Conservation (phyloP, 805 yeast genomes). For the Naumovozyma castellii region DNA sequence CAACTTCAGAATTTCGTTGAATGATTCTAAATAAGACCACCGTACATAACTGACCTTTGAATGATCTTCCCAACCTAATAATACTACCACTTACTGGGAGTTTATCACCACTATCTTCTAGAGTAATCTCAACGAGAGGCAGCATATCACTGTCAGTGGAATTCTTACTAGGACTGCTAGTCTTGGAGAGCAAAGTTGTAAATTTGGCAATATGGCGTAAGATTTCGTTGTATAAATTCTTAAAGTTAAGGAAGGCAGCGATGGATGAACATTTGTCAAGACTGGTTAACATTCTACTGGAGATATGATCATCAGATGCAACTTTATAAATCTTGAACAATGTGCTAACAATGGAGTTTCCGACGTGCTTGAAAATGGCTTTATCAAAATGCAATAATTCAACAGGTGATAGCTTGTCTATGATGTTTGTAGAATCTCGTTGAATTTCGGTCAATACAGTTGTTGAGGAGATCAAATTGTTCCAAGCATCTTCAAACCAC, state of each 20-base stretch:
- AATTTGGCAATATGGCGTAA: conserved; percentile 57
- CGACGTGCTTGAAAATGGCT: conserved; percentile 55
- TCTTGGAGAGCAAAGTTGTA: conserved; percentile 46
- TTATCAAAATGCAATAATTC: conserved; percentile 53
- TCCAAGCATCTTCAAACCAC: conserved; percentile 87
- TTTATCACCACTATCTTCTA: conserved; percentile 43
- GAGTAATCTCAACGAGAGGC: conserved; percentile 33
- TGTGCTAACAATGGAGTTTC: conserved; percentile 59
- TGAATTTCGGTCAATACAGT: conserved; percentile 27
- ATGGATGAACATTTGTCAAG: conserved; percentile 77
- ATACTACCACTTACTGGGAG: conserved; percentile 75
- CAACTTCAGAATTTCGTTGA: conserved; percentile 43
- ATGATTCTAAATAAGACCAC: conserved; percentile 76
- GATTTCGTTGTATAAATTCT: conserved; percentile 52
- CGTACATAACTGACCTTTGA: conserved; percentile 83
- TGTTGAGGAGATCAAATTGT: conserved; percentile 44
- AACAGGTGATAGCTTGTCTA: conserved; percentile 14
- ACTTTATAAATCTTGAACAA: conserved; percentile 71
- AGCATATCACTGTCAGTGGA: conserved; percentile 24
- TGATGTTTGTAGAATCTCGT: conserved; percentile 12
- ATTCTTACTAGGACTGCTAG: conserved; percentile 1
- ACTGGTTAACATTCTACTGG: conserved; percentile 78
- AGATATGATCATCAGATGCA: conserved; percentile 83
- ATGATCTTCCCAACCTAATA: conserved; percentile 78
- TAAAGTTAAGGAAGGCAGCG: conserved; percentile 54